These are phyloP conservation scores for Xerocomus cyaneibrunnescens DNA, from an alignment of 1,284 basidiomycete genomes.

Conservation along the genomic window DNA sequence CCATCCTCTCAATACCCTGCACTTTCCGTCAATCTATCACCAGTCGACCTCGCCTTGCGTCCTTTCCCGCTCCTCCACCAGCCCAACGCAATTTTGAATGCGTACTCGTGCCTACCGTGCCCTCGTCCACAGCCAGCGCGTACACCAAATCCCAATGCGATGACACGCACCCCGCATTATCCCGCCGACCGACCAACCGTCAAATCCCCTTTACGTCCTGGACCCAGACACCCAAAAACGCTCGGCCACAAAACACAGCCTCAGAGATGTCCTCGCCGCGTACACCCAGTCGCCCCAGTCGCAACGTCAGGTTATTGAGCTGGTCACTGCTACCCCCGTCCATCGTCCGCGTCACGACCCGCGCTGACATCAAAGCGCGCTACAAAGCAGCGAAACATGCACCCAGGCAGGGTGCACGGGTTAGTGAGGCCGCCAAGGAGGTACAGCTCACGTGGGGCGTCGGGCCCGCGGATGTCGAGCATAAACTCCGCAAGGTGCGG, in stretches of 20 bases:
- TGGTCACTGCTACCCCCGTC: constrained; percentile 44
- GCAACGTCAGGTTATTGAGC: constrained; percentile 51
- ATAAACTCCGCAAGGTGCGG: constrained; percentile 64
- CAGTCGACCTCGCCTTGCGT: background rate
- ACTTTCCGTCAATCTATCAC: constrained; percentile 2
- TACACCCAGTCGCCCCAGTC: background rate
- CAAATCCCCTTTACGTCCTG: constrained; percentile 46
- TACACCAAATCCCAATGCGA: background rate
- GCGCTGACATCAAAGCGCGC: too few species aligned
- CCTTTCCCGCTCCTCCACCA: constrained; percentile 4
- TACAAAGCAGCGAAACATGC: constrained; percentile 39
- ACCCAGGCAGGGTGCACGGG: constrained; percentile 35
- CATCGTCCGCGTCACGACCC: constrained; percentile 55
- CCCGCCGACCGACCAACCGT: constrained; percentile 29
- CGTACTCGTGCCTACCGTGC: background rate
- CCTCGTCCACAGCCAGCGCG: background rate
- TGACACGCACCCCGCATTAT: background rate
- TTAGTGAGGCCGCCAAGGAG: constrained; percentile 56
- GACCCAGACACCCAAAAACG: constrained; percentile 48
- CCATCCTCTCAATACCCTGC: background rate
- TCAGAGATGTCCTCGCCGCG: constrained; percentile 41
- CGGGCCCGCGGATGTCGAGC: constrained; percentile 56
- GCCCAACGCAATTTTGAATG: constrained; percentile 12
- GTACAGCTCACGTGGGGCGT: constrained; percentile 74
- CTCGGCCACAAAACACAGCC: constrained; percentile 34